Conservation (phyloP, 2,329 filamentous ascomycete genomes). For the Plenodomus biglobosus region DNA sequence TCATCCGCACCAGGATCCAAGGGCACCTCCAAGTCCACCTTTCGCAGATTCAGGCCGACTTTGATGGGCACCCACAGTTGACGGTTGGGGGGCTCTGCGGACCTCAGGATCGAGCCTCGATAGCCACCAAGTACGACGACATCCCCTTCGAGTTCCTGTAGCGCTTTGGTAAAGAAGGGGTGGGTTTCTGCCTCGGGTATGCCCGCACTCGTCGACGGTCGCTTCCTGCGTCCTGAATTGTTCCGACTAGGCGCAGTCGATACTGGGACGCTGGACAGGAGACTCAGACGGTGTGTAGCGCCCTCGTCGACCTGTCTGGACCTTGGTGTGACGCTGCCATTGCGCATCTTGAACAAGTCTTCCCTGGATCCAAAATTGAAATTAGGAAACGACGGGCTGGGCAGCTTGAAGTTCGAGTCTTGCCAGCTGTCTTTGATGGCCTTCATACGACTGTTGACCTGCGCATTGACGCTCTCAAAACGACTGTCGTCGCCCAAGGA, state of each 20-base stretch:
- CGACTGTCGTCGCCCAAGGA: conserved; percentile 81
- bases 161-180: conserved; percentile 57
- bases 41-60: conserved; percentile 85
- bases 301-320: conserved; percentile 13
- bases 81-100: conserved; percentile 77
- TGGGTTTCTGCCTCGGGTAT: conserved; percentile 43
- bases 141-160: conserved; percentile 77
- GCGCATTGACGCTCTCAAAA: conserved; percentile 77
- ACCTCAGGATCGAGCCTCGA: conserved; percentile 83
- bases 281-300: conserved; percentile 16
- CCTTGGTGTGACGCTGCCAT: conserved; percentile 14
- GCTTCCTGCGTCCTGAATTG: conserved; percentile 18
- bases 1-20: conserved; percentile 80
- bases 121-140: conserved; percentile 89
- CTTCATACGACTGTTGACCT: conserved; percentile 86
- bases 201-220: conserved; percentile 9
- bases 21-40: conserved; percentile 87
- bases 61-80: conserved; percentile 95
- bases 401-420: conserved; percentile 73
- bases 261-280: conserved; percentile 20
- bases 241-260: conserved; percentile 12
- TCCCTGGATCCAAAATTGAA: conserved; percentile 45
- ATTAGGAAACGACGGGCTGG: conserved; percentile 57
- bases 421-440: conserved; percentile 86
- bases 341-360: conserved; percentile 30